Evolutionary conservation across 2,329 filamentous ascomycete genomes (phyloP).

Genomic region (Cyanodermella asteris): DNA sequence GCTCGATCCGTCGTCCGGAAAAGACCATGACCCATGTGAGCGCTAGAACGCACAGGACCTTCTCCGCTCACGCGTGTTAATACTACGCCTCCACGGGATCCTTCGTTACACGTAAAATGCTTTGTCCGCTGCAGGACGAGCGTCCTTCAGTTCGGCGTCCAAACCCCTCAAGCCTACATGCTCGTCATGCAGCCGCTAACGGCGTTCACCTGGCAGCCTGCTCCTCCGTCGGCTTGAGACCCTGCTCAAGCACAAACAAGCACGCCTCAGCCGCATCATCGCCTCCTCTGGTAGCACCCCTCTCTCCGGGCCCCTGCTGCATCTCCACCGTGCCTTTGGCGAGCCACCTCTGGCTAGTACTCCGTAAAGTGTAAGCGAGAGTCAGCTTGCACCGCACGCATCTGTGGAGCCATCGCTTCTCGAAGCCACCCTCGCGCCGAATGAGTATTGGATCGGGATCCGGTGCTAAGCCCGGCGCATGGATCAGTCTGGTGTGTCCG

Average conservation of each 20-base stretch:
- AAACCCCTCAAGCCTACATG: constrained; percentile 23
- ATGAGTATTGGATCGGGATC: constrained; percentile 24
- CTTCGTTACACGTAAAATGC: too few species aligned
- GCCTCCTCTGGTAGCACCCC: constrained; percentile 7
- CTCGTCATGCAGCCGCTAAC: too few species aligned
- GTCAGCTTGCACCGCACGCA: constrained; percentile 40
- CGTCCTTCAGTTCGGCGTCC: too few species aligned
- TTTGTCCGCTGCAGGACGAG: too few species aligned
- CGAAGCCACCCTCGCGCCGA: constrained; percentile 39
- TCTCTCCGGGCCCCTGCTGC: constrained; percentile 6
- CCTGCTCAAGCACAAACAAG: constrained; percentile 40
- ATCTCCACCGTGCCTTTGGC: constrained; percentile 7
- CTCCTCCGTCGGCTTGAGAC: constrained; percentile 30
- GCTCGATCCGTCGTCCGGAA: too few species aligned
- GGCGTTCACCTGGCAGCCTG: too few species aligned
- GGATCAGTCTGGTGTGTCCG: too few species aligned
- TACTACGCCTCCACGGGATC: too few species aligned
- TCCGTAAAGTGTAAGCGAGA: constrained; percentile 40
- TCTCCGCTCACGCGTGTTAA: too few species aligned
- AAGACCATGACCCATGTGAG: too few species aligned
- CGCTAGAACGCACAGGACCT: too few species aligned
- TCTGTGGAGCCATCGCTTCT: constrained; percentile 37
- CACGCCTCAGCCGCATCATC: constrained; percentile 14
- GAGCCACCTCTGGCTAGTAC: constrained; percentile 8
- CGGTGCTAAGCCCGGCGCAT: constrained; percentile 6